Base-by-base conservation (phyloP, 768 basidiomycete species). In the Xanthoconium stramineum region DNA sequence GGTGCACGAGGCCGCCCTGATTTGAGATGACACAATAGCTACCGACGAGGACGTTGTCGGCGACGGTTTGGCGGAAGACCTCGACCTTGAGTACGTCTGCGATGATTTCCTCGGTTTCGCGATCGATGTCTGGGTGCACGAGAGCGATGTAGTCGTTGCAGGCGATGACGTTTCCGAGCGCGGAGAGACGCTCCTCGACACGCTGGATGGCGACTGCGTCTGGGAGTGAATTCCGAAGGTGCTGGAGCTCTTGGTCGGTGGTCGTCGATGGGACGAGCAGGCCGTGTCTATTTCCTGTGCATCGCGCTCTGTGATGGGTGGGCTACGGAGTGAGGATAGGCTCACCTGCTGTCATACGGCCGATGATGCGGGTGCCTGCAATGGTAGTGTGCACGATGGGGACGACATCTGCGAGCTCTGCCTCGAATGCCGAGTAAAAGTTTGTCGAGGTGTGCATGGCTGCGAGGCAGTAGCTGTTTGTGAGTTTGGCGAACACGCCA, bases 51-150 rank as follows among this genome's bases (percentile, higher is more conserved):
- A 95, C 95, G 75, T 98, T 98, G 63, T 92, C 89, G 13, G 97
- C 97, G 62, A 99, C 80, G 11, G 94, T 99, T 73, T 99, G 97
- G 47, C 97, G 81, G 78, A 99, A 99, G 6, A 98, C 97, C 72
- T 99, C 97, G 59, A 98, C 97, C 74, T 98, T 98, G 63, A 99
- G 83, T 19, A 97, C 93, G 72, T 99, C 97, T 30, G 97, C 97
- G 74, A 99, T 98, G 76, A 99, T 98, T 74, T 99, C 97, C 70
- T 99, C 97, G 24, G 97, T 99, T 75, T 98, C 97, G 59, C 97
- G 85, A 76, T 98, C 97, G 57, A 98, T 77, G 62, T 99, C 97
- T 9, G 97, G 97, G 72, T 99, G 97, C 28, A 98, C 97, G 64
- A 99, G 88, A 9, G 97, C 97, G 62, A 99, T 96, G 67, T 98